A percentile compares a stretch with the other conserved stretches of the same genome.
Evolutionary conservation across 2,329 filamentous ascomycete species (phyloP).

Genomic region (Tolypocladium endophyticum): DNA sequence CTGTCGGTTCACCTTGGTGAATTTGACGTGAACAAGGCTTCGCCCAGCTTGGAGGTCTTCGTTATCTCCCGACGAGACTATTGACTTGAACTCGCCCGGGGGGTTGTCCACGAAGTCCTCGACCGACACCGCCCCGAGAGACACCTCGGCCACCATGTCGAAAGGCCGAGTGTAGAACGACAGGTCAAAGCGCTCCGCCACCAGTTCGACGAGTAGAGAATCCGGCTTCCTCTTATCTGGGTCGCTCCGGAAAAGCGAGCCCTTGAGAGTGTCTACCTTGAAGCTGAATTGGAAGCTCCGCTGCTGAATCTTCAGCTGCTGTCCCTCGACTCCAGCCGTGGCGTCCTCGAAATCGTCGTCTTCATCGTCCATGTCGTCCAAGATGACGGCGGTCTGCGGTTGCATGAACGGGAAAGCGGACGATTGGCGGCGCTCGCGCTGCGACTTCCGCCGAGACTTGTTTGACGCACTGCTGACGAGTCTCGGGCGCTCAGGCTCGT

Average conservation of each 20-base stretch:
- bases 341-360: constrained; percentile 60
- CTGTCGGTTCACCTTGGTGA: constrained; percentile 76
- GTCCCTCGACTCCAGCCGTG: constrained; percentile 41
- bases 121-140: constrained; percentile 74
- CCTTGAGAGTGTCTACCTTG: constrained; percentile 85
- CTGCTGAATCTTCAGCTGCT: constrained; percentile 67
- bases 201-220: constrained; percentile 75
- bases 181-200: constrained; percentile 80
- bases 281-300: constrained; percentile 95
- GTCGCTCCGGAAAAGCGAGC: constrained; percentile 82
- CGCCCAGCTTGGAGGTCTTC: constrained; percentile 66
- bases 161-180: constrained; percentile 81
- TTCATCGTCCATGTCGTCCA: constrained; percentile 65
- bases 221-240: constrained; percentile 67
- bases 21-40: constrained; percentile 81
- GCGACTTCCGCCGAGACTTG: constrained; percentile 31
- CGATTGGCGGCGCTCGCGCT: constrained; percentile 47
- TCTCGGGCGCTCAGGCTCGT: constrained; percentile 27
- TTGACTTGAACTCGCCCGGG: constrained; percentile 85
- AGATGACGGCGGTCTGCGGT: constrained; percentile 64
- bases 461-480: constrained; percentile 34
- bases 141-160: constrained; percentile 88
- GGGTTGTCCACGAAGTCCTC: constrained; percentile 93
- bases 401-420: constrained; percentile 65
- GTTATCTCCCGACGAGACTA: constrained; percentile 72